phyloP scores from a whole-genome alignment of 108 stramenopile species.

The Skeletonema marinoi region DNA sequence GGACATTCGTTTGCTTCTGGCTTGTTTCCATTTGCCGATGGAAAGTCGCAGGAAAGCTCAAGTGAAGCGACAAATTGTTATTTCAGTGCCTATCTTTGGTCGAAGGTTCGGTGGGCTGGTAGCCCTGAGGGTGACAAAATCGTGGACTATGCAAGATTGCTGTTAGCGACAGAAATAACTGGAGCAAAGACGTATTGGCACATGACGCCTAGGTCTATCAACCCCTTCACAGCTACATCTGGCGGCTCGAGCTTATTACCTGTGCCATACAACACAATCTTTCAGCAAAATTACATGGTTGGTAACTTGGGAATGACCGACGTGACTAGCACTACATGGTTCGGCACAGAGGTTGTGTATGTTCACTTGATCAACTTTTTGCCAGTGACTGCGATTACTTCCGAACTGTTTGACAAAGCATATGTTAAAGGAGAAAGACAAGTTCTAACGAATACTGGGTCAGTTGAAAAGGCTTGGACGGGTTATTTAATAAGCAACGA shows the following conservation, averaged over 20 bases:
- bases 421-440: conserved; percentile 61
- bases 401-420: conserved; percentile 59
- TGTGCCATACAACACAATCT: conserved; percentile 30
- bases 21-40: conserved; percentile 86
- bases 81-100: conserved; percentile 92
- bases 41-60: conserved; percentile 96
- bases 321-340: conserved; percentile 79
- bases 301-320: conserved; percentile 91
- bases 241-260: conserved; percentile 5
- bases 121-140: conserved; percentile 46
- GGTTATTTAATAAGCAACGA: conserved; percentile 73
- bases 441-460: conserved; percentile 14
- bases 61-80: conserved; percentile 98
- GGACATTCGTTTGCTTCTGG: conserved; percentile 90
- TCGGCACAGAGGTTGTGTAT: conserved; percentile 73
- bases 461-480: conserved; percentile 78
- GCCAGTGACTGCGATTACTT: conserved; percentile 79
- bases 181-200: conserved; percentile 92
- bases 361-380: conserved; percentile 89
- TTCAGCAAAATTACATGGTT: conserved; percentile 83
- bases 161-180: conserved; percentile 86
- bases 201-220: conserved; percentile 60
- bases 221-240: background rate
- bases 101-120: conserved; percentile 68
- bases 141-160: conserved; percentile 71